Percentiles rank a stretch among this genome's conserved stretches.
Conservation (phyloP, 495 filamentous ascomycete species). For the Podospora appendiculata region DNA sequence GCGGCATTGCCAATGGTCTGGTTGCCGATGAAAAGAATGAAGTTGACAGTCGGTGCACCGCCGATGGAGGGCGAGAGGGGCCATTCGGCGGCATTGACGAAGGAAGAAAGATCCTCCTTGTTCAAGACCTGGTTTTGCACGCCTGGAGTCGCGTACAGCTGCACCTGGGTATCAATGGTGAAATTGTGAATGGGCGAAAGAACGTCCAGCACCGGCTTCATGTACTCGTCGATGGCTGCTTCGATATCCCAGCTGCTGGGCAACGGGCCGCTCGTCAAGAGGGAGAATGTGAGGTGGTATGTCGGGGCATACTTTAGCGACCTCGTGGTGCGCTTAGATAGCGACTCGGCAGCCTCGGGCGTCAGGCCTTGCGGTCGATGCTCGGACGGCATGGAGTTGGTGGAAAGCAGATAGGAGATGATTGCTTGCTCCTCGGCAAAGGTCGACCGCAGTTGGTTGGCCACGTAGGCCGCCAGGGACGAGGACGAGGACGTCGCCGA, state of each 20-base stretch:
- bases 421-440: constrained; percentile 88
- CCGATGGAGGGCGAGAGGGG: constrained; percentile 92
- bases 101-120: constrained; percentile 83
- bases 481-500: constrained; percentile 62
- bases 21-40: constrained; percentile 74
- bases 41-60: constrained; percentile 87
- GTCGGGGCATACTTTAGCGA: constrained; percentile 88
- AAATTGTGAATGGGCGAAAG: constrained; percentile 85
- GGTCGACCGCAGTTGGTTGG: constrained; percentile 65
- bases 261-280: constrained; percentile 69
- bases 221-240: constrained; percentile 68
- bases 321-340: constrained; percentile 56
- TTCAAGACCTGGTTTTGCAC: constrained; percentile 59
- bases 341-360: constrained; percentile 33
- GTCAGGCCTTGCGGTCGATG: constrained; percentile 34
- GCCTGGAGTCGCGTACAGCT: constrained; percentile 81
- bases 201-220: constrained; percentile 71
- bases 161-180: constrained; percentile 92
- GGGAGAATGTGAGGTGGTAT: constrained; percentile 92
- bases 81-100: constrained; percentile 98
- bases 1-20: constrained; percentile 30
- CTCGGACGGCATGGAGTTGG: constrained; percentile 42
- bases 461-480: constrained; percentile 71
- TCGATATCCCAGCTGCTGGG: constrained; percentile 93
- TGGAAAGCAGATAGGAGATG: constrained; percentile 72